Base-by-base conservation (phyloP, 2,329 filamentous ascomycete species). In the Diaporthe sp. region DNA sequence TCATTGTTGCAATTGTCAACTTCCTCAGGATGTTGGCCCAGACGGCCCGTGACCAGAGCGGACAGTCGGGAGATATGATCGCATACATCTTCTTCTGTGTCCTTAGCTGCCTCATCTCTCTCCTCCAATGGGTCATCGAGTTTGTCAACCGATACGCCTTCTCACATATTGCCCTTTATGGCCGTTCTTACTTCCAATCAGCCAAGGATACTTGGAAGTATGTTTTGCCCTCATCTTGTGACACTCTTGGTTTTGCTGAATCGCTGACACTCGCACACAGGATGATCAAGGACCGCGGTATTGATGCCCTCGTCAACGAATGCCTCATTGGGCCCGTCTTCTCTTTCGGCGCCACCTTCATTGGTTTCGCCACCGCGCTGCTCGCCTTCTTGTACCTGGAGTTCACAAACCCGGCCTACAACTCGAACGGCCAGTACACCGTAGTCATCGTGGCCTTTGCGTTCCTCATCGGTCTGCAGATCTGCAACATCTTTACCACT, bases 101-200 rank as follows among this genome's bases (percentile, higher is more conserved):
- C 65, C 84, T 97, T 1, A 90, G 92, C 17, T 98, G 94, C 81
- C 81, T 98, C 61, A 92, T 98, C 73, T 85, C 89, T 3, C 80
- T 98, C 2, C 84, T 98, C 2, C 91, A 98, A 78, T 98, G 96
- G 95, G 93, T 93, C 0, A 91, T 97, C 0, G 88, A 95, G 77
- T 97, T 98, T 80, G 88, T 98, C 84, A 98, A 98, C 84, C 92
- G 95, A 78, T 98, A 97, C 78, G 95, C 95, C 0, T 98, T 97
- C 83, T 95, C 92, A 39, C 95, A 98, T 81, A 97, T 98, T 80
- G 95, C 96, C 0, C 87, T 98, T 0, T 98, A 98, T 81, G 96
- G 96, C 25, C 97, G 97, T 82, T 86, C 93, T 0, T 98, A 98
- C 81, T 89, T 98, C 71, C 88, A 91, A 1, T 94, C 95, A 0